Evolutionary conservation across 768 basidiomycete species (phyloP).

Genomic region (Trametes coccinea): DNA sequence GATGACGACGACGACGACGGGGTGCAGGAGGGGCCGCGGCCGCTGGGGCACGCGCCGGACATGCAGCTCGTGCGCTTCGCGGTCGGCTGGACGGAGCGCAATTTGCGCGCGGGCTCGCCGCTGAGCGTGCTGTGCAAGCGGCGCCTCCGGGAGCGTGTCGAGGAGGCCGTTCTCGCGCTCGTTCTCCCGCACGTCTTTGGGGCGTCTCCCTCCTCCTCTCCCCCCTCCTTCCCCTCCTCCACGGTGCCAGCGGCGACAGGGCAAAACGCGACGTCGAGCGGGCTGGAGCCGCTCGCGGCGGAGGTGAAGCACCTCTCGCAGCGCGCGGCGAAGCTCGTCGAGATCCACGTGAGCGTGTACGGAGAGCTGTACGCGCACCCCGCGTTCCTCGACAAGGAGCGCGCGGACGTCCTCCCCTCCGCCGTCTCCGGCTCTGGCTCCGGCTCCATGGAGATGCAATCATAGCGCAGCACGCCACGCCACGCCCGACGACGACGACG

Average conservation of each 20-base stretch:
- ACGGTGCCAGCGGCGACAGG: slow-evolving; percentile 12
- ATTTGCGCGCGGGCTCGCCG: slow-evolving; percentile 61
- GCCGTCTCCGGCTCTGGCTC: not conserved
- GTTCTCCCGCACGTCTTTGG: slow-evolving; percentile 29
- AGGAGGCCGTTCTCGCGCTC: slow-evolving; percentile 24
- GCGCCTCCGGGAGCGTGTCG: slow-evolving; percentile 43
- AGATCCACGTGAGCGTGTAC: slow-evolving; percentile 76
- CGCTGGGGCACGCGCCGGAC: slow-evolving; percentile 41
- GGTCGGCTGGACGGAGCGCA: slow-evolving; percentile 67
- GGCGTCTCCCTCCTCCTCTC: slow-evolving; percentile 28
- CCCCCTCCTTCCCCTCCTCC: slow-evolving; percentile 14
- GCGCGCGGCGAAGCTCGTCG: slow-evolving; percentile 68
- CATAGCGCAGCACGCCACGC: not conserved
- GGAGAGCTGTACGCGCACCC: slow-evolving; percentile 74
- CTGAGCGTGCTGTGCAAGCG: slow-evolving; percentile 61
- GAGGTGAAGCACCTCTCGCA: slow-evolving; percentile 72
- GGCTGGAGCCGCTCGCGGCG: slow-evolving; percentile 70
- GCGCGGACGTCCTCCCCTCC: slow-evolving; percentile 1
- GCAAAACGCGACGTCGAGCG: slow-evolving; percentile 42
- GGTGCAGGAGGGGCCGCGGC: slow-evolving; percentile 16
- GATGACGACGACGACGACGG: slow-evolving; percentile 8
- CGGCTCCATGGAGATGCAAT: not conserved
- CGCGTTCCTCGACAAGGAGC: slow-evolving; percentile 42
- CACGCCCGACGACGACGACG: too few species aligned
- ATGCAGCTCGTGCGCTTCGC: slow-evolving; percentile 57